phyloP scores from a whole-genome alignment of 306 rosid species.

The Sechiopsis laciniata region DNA sequence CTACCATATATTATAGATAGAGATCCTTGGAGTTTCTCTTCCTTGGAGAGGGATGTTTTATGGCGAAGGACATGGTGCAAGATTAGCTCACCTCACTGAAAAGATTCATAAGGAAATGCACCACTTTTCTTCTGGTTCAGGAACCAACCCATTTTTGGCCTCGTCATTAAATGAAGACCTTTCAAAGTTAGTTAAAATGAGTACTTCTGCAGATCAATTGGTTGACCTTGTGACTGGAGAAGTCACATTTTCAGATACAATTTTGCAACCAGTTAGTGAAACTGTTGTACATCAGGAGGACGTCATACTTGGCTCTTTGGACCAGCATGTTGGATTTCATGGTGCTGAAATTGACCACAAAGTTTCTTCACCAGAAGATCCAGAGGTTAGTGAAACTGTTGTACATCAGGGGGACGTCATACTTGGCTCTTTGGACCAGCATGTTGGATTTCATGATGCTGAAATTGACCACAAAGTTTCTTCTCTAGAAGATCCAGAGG shows the following conservation, averaged over 20 bases:
- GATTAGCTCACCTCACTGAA: slow-evolving; percentile 53
- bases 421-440: slow-evolving; percentile 83
- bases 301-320: slow-evolving; percentile 77
- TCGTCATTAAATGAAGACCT: slow-evolving; percentile 39
- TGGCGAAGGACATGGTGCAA: slow-evolving; percentile 60
- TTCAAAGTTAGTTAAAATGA: slow-evolving; percentile 42
- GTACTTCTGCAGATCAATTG: slow-evolving; percentile 44
- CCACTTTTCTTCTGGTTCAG: slow-evolving; percentile 49
- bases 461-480: slow-evolving; percentile 36
- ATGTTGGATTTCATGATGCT: slow-evolving; percentile 41
- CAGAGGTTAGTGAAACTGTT: slow-evolving; percentile 36
- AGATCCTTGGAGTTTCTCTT: slow-evolving; percentile 91
- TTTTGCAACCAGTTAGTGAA: slow-evolving; percentile 49
- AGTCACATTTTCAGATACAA: slow-evolving; percentile 45
- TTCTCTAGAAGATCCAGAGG: slow-evolving; percentile 40
- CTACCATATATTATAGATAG: slow-evolving; percentile 57
- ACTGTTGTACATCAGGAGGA: slow-evolving; percentile 36
- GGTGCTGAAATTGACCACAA: slow-evolving; percentile 40
- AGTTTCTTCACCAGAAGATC: slow-evolving; percentile 37
- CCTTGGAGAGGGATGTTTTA: slow-evolving; percentile 71
- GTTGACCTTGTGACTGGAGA: slow-evolving; percentile 73
- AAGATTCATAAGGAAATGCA: slow-evolving; percentile 47
- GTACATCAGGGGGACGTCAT: slow-evolving; percentile 42
- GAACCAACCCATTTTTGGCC: slow-evolving; percentile 44
- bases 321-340: slow-evolving; percentile 48